A percentile compares a stretch with the other conserved stretches of the same genome.
Evolutionary conservation across 2,329 filamentous ascomycete genomes (phyloP).

Genomic region (Colletotrichum sp.): DNA sequence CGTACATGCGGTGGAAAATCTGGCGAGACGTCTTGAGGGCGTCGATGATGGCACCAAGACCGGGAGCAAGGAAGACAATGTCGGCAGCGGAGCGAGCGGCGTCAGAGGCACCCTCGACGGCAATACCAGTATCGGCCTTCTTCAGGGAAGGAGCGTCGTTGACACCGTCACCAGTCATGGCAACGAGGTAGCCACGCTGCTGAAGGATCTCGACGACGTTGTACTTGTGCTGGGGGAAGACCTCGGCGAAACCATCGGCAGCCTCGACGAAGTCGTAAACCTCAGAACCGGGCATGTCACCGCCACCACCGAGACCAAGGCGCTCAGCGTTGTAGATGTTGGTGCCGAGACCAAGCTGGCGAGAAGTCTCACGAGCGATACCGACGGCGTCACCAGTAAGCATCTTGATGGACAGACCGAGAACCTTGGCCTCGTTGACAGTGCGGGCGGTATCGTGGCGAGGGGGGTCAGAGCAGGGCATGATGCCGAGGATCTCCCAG

Average conservation of each 20-base stretch:
- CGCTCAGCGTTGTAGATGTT: slow-evolving; percentile 95
- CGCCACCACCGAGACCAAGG: slow-evolving; percentile 86
- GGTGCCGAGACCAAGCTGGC: slow-evolving; percentile 88
- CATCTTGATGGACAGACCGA: slow-evolving; percentile 94
- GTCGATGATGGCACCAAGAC: slow-evolving; percentile 91
- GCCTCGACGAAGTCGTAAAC: slow-evolving; percentile 96
- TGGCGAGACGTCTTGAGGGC: slow-evolving; percentile 91
- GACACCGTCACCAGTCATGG: slow-evolving; percentile 96
- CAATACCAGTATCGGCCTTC: slow-evolving; percentile 96
- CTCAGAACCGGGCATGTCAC: slow-evolving; percentile 92
- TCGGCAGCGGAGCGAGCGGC: slow-evolving; percentile 90
- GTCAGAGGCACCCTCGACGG: slow-evolving; percentile 90
- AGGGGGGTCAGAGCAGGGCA: slow-evolving; percentile 92
- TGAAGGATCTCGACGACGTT: slow-evolving; percentile 93
- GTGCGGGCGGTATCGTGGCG: slow-evolving; percentile 91
- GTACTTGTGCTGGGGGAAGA: slow-evolving; percentile 95
- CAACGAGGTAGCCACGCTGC: slow-evolving; percentile 90
- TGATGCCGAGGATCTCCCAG: slow-evolving; percentile 94
- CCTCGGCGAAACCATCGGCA: slow-evolving; percentile 93
- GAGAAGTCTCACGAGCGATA: slow-evolving; percentile 90
- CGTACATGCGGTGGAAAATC: slow-evolving; percentile 97
- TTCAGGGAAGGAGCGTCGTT: slow-evolving; percentile 93
- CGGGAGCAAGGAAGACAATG: slow-evolving; percentile 91
- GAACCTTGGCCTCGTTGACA: slow-evolving; percentile 85
- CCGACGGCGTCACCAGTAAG: slow-evolving; percentile 93